These are phyloP conservation scores for Barnettozyma pratensis DNA, from an alignment of 805 yeast genomes.

Conservation along the genomic window DNA sequence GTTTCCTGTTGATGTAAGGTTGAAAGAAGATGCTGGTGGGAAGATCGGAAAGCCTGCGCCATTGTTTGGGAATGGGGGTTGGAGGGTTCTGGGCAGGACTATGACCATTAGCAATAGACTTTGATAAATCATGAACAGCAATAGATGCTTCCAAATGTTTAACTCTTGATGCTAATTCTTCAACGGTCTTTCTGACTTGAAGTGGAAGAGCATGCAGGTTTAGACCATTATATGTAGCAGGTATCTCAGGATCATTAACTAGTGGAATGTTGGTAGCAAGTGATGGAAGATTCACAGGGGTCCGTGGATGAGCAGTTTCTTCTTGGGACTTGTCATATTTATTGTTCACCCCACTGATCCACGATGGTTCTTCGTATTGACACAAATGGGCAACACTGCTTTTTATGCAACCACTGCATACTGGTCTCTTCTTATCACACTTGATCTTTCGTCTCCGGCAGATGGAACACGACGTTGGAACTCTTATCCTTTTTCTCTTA, in stretches of 20 bases:
- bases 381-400: conserved; percentile 54
- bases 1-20: neutral
- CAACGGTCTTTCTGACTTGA: conserved; percentile 14
- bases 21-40: conserved; percentile 5
- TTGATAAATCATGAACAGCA: conserved; percentile 29
- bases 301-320: neutral
- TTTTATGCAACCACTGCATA: conserved; percentile 49
- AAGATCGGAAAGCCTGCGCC: neutral
- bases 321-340: neutral
- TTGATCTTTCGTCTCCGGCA: conserved; percentile 45
- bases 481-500: conserved; percentile 38
- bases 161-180: conserved; percentile 36
- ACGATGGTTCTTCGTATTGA: conserved; percentile 50
- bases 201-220: conserved; percentile 7
- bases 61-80: neutral
- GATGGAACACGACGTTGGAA: conserved; percentile 41
- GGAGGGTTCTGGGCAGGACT: neutral
- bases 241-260: neutral
- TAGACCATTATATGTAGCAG: neutral
- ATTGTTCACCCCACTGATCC: conserved; percentile 48
- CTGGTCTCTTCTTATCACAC: conserved; percentile 46
- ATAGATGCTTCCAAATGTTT: conserved; percentile 42
- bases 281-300: neutral
- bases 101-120: conserved; percentile 1
- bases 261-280: neutral